These are phyloP conservation scores for Ormosia semicastrata DNA, from an alignment of 306 rosid species.

Conservation along the genomic window DNA sequence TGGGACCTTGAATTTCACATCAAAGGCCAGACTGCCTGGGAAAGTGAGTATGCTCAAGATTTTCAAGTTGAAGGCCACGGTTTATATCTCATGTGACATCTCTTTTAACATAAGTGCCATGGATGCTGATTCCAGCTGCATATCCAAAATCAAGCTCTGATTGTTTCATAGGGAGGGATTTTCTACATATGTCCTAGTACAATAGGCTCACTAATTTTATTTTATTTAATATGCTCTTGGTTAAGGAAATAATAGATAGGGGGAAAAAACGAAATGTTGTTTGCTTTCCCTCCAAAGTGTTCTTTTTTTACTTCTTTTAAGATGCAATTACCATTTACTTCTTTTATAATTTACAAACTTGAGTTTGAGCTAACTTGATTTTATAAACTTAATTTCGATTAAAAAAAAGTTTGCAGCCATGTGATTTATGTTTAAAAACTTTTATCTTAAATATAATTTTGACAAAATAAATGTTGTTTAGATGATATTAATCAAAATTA, in stretches of 20 bases:
- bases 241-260: background rate
- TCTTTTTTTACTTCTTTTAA: too few species aligned
- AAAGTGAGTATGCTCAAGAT: constrained; percentile 40
- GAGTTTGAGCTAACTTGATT: too few species aligned
- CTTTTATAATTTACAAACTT: too few species aligned
- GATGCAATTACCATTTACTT: background rate
- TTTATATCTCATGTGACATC: constrained; percentile 36
- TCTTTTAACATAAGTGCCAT: constrained; percentile 5
- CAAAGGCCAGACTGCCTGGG: constrained; percentile 38
- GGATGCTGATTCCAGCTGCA: constrained; percentile 33
- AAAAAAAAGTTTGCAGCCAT: too few species aligned
- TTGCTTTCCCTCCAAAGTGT: background rate
- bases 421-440: too few species aligned
- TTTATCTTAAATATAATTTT: too few species aligned
- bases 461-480: too few species aligned
- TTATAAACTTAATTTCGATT: too few species aligned
- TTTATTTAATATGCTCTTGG: background rate
- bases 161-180: background rate
- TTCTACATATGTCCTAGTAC: background rate
- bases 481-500: too few species aligned
- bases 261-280: background rate
- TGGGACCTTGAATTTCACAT: constrained; percentile 39
- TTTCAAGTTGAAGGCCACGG: constrained; percentile 39
- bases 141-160: constrained; percentile 39
- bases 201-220: background rate